Base-by-base conservation (phyloP, 2,329 filamentous ascomycete species). In the Xenosphaeropsis pyriputrescens region DNA sequence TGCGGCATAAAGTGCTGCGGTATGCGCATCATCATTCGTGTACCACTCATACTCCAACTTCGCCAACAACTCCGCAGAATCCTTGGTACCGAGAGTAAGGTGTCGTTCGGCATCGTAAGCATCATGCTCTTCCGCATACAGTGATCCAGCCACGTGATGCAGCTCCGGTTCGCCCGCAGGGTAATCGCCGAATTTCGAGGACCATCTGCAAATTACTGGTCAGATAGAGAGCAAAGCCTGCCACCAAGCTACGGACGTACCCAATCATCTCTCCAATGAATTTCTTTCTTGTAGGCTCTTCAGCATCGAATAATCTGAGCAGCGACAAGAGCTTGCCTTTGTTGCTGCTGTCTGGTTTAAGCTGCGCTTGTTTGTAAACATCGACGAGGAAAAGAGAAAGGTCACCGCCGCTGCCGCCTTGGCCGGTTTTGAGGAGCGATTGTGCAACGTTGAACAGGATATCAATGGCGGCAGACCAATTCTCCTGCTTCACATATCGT, bases 31-130 rank as follows among this genome's bases (percentile, higher is more conserved):
- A 59, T 93, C 85, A 52, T 86, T 75, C 43, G 72, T 77, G 66
- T 96, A 98, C 91, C 91, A 98, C 36, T 78, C 70, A 58, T 93
- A 96, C 59, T 96, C 85, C 61, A 96, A 72, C 48, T 75, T 75
- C 35, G 79, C 78, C 38, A 98, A 72, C 9, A 82, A 69, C 48
- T 85, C 78, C 29, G 88, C 72, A 0, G 86, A 94, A 58, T 93
- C 86, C 49, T 81, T 82, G 8, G 86, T 96, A 43, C 91, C 93
- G 30, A 95, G 69, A 35, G 88, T 60, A 39, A 98, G 69, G 59
- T 98, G 91, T 49, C 78, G 74, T 60, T 98, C 93, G 12, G 93
- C 91, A 42, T 95, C 88, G 65, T 94, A 93, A 18, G 80, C 73
- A 43, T 95, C 85, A 58, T 88, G 81, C 50, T 95, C 89, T 53